Percentiles rank a stretch among this genome's conserved stretches.
These are phyloP conservation scores for Pseudocohnilembus persalinus DNA, from an alignment of 169 alveolate species.

Conservation along the genomic window DNA sequence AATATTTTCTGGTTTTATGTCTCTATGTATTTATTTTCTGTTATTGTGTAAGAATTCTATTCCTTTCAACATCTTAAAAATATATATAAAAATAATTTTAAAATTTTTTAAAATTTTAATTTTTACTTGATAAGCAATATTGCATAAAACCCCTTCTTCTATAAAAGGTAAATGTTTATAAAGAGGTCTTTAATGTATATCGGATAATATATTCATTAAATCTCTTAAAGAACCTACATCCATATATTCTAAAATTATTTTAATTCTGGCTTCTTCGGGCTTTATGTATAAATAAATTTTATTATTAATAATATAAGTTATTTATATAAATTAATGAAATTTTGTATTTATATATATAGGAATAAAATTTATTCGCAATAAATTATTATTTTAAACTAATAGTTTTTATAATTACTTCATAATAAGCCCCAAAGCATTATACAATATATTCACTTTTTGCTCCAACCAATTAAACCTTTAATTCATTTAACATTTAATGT, in stretches of 20 bases:
- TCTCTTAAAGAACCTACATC: conserved; percentile 53
- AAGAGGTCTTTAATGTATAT: conserved; percentile 16
- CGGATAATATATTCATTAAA: conserved; percentile 28
- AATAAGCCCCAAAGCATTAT: conserved; percentile 39
- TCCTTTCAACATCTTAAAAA: conserved; percentile 55
- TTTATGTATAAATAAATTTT: no score
- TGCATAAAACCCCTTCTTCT: conserved; percentile 27
- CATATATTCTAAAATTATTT: conserved; percentile 52
- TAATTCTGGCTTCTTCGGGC: conserved; percentile 45
- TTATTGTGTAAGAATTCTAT: conserved; percentile 59
- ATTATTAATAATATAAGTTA: not conserved
- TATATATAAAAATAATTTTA: conserved; percentile 30
- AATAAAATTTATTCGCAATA: no score
- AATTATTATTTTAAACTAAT: no score
- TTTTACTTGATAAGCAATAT: conserved; percentile 36
- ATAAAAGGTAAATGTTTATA: conserved; percentile 20
- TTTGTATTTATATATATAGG: no score
- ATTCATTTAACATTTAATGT: conserved; percentile 42
- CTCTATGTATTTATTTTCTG: conserved; percentile 41
- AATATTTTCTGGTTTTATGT: conserved; percentile 49
- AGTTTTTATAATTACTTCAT: conserved; percentile 37
- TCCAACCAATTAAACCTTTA: conserved; percentile 37
- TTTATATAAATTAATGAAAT: no score
- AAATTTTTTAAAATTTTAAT: conserved; percentile 28
- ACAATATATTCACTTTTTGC: conserved; percentile 27